Conservation (phyloP, 129 eudicot species). For the Cynara cardunculus region DNA sequence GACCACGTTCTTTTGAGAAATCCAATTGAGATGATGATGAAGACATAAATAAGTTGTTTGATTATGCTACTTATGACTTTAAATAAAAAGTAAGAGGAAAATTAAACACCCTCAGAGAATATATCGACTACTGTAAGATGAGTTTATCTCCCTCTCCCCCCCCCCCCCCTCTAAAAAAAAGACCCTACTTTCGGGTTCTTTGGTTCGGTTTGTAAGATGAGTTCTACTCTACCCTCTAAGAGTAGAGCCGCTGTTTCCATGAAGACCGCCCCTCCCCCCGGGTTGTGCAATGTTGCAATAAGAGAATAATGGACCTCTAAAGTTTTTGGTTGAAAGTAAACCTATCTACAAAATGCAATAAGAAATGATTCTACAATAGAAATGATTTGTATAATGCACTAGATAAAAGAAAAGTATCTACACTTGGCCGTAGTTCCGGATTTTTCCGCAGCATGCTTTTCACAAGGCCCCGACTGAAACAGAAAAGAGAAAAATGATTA, state of each 20-base stretch:
- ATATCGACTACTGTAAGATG: background rate
- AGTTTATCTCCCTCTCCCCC: too few relatives aligned
- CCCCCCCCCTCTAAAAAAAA: too few relatives aligned
- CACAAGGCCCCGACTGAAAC: constrained; percentile 77
- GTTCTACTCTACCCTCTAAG: too few relatives aligned
- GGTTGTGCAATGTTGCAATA: too few relatives aligned
- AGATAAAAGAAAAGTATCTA: constrained; percentile 36
- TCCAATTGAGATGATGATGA: background rate
- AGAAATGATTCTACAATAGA: constrained; percentile 1
- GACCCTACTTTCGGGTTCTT: too few relatives aligned
- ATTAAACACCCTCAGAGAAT: background rate
- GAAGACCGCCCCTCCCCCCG: too few relatives aligned
- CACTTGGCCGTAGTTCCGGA: constrained; percentile 93
- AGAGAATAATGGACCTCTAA: background rate
- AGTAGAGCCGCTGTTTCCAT: too few relatives aligned
- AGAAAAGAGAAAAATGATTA: constrained; percentile 12
- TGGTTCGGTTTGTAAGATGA: too few relatives aligned
- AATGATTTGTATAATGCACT: background rate
- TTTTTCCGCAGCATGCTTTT: constrained; percentile 96
- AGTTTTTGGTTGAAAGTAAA: background rate
- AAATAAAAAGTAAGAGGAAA: background rate
- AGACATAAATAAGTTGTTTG: background rate
- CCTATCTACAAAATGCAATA: constrained; percentile 4
- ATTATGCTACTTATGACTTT: background rate
- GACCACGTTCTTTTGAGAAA: background rate